Conservation (phyloP, 2,329 filamentous ascomycete genomes). For the Neurospora sp. region DNA sequence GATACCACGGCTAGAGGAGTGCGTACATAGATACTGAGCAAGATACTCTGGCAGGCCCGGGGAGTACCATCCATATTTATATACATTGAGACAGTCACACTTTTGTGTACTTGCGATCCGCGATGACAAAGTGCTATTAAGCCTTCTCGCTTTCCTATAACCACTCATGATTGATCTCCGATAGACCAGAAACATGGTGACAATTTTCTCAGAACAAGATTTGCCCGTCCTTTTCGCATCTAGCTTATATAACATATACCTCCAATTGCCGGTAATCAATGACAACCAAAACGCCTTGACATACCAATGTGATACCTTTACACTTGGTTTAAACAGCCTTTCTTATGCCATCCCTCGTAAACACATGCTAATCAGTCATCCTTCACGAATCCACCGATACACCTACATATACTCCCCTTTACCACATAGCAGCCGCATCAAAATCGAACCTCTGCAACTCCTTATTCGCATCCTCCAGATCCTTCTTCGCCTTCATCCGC, state of each 20-base stretch:
- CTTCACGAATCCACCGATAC: neutral
- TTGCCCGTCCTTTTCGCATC: neutral
- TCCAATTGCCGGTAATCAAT: neutral
- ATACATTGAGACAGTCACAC: neutral
- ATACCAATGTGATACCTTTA: neutral
- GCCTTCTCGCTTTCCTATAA: too few relatives aligned
- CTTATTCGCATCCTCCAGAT: constrained; percentile 88
- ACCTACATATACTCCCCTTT: neutral
- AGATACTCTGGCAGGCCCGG: neutral
- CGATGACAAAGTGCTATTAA: too few relatives aligned
- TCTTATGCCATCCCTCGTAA: neutral
- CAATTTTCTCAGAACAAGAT: neutral
- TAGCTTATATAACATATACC: neutral
- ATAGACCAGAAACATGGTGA: neutral
- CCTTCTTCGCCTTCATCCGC: constrained; percentile 99
- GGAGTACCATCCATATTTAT: neutral
- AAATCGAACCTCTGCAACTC: constrained; percentile 79
- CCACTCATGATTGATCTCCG: too few relatives aligned
- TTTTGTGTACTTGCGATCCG: too few relatives aligned
- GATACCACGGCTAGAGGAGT: neutral
- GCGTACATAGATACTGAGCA: neutral
- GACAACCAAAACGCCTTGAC: neutral
- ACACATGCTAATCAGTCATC: neutral
- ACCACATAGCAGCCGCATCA: constrained; percentile 20
- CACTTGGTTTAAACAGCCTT: neutral